Percentiles rank a stretch among this genome's conserved stretches.
phyloP scores from a whole-genome alignment of 176 grass and related monocot species.

The Metroxylon sagu region DNA sequence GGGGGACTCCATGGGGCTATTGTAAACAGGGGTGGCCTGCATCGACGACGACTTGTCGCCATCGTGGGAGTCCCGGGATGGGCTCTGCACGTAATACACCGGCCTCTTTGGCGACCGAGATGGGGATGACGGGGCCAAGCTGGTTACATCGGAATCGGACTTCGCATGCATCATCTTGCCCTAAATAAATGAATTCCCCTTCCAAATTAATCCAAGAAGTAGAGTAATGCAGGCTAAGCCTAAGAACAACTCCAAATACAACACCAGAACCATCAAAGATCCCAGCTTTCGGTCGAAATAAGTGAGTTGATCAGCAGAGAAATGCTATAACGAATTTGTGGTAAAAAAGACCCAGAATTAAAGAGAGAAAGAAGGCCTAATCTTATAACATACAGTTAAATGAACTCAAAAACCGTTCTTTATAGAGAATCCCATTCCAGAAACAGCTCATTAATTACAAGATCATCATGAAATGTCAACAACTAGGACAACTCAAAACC shows the following conservation, averaged over 20 bases:
- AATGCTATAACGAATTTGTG: too few relatives aligned
- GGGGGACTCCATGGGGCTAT: slow-evolving; percentile 77
- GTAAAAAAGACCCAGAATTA: too few relatives aligned
- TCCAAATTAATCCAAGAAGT: neutral
- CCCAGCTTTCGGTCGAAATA: too few relatives aligned
- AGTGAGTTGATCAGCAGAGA: too few relatives aligned
- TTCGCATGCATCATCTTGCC: slow-evolving; percentile 56
- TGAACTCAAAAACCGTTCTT: too few relatives aligned
- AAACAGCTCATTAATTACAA: too few relatives aligned
- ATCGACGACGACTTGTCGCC: slow-evolving; percentile 75
- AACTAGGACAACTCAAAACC: too few relatives aligned
- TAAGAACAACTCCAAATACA: neutral
- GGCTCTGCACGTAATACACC: slow-evolving; percentile 89
- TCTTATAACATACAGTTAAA: too few relatives aligned
- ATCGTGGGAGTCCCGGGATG: slow-evolving; percentile 70
- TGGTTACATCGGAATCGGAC: slow-evolving; percentile 86
- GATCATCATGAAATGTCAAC: too few relatives aligned
- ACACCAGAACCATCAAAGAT: neutral
- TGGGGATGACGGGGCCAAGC: slow-evolving; percentile 52
- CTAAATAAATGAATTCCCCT: neutral
- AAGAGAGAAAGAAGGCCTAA: too few relatives aligned
- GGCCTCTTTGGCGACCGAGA: slow-evolving; percentile 53
- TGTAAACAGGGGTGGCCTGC: slow-evolving; percentile 75
- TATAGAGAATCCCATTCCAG: too few relatives aligned
- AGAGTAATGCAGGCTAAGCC: neutral